Evolutionary conservation across 257 asterid species (phyloP).

Genomic region (Nemophila menziesii): DNA sequence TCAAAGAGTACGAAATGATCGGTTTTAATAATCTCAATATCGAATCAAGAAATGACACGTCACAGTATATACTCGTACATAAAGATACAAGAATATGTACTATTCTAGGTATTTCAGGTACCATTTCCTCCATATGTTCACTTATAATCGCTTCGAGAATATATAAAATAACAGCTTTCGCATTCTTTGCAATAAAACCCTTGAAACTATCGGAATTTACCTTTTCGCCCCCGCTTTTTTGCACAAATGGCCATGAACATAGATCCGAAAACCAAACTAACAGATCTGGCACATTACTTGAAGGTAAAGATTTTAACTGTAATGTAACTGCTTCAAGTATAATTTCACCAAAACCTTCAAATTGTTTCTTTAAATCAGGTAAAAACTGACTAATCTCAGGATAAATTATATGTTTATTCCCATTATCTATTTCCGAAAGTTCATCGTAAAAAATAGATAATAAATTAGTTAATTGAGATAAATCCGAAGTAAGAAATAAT

Average conservation of each 20-base stretch:
- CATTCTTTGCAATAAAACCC: constrained; percentile 87
- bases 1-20: constrained; percentile 58
- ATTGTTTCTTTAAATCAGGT: constrained; percentile 71
- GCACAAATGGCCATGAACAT: constrained; percentile 77
- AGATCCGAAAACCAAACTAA: constrained; percentile 87
- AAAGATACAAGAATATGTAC: constrained; percentile 69
- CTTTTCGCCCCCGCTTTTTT: constrained; percentile 26
- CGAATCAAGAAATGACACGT: constrained; percentile 76
- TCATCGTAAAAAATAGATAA: constrained; percentile 78
- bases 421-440: constrained; percentile 50
- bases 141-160: constrained; percentile 79
- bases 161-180: constrained; percentile 75
- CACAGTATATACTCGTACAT: constrained; percentile 60
- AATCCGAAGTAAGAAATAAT: constrained; percentile 85
- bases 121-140: constrained; percentile 85
- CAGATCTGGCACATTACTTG: constrained; percentile 65
- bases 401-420: constrained; percentile 34
- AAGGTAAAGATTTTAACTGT: constrained; percentile 73
- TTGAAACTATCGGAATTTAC: constrained; percentile 29
- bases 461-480: constrained; percentile 53
- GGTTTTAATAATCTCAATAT: constrained; percentile 63
- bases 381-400: constrained; percentile 67
- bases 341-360: constrained; percentile 74
- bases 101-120: constrained; percentile 79
- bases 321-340: constrained; percentile 88